A percentile compares a stretch with the other conserved stretches of the same genome.
Conservation (phyloP, 352 stramenopile genomes). For the Phytophthora syringae region DNA sequence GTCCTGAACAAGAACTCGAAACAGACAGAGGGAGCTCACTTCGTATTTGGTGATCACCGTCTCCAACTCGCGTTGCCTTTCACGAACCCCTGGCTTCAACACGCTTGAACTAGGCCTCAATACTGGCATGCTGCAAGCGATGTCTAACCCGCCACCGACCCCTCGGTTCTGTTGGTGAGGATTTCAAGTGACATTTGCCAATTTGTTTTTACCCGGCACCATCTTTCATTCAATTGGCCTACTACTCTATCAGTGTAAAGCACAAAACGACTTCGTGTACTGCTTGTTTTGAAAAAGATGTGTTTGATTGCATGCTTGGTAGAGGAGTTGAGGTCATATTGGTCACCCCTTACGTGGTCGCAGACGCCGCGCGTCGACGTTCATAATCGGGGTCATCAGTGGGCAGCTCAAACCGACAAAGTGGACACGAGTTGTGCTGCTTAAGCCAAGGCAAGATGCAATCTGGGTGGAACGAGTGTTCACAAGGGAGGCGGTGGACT, state of each 20-base stretch:
- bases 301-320: conserved; percentile 10
- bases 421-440: conserved; percentile 89
- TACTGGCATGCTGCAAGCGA: conserved; percentile 6
- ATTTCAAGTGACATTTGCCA: neutral
- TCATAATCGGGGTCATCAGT: conserved; percentile 89
- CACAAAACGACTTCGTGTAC: conserved; percentile 31
- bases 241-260: conserved; percentile 41
- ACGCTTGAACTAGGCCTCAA: conserved; percentile 23
- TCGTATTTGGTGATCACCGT: conserved; percentile 52
- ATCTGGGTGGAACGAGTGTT: conserved; percentile 83
- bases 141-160: neutral
- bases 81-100: conserved; percentile 29
- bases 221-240: conserved; percentile 31
- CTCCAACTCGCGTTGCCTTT: conserved; percentile 39
- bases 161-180: conserved; percentile 6
- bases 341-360: too few relatives aligned
- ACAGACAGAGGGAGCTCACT: conserved; percentile 14
- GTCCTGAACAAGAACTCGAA: neutral
- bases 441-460: conserved; percentile 90
- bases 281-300: conserved; percentile 26
- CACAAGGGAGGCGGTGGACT: conserved; percentile 73
- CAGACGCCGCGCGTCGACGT: conserved; percentile 43
- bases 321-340: conserved; percentile 10
- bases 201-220: neutral
- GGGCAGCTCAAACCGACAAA: conserved; percentile 85